These are phyloP conservation scores for Fusarium sp. DNA, from an alignment of 2,329 filamentous ascomycete species.

Conservation along the genomic window DNA sequence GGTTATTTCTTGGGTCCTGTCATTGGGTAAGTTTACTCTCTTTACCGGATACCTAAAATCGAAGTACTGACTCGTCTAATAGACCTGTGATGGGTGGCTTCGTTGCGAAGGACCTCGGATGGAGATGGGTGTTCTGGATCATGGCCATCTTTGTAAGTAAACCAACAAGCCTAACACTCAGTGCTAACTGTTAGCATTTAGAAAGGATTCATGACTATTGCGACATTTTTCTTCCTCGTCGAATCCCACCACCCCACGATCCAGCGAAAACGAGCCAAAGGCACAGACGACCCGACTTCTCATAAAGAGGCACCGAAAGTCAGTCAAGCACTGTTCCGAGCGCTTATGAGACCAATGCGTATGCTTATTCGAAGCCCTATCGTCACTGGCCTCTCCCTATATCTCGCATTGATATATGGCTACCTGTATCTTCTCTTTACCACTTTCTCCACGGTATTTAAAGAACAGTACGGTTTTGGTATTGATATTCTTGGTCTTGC, in stretches of 20 bases:
- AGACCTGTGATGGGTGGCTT: constrained; percentile 9
- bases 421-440: constrained; percentile 17
- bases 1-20: constrained; percentile 4
- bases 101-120: background rate
- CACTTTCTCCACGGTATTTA: constrained; percentile 2
- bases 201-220: background rate
- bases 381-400: constrained; percentile 1
- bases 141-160: constrained; percentile 6
- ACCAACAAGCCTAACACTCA: accelerated
- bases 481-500: background rate
- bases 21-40: background rate
- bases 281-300: accelerated
- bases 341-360: background rate
- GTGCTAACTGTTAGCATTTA: background rate
- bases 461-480: background rate
- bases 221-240: background rate
- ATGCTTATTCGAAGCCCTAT: background rate
- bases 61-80: background rate
- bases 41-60: too few species aligned
- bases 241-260: constrained; percentile 10
- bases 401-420: constrained; percentile 9
- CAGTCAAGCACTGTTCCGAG: background rate
- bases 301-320: background rate
- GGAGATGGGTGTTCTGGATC: constrained; percentile 20
- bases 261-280: background rate